Percentiles rank a stretch among this genome's conserved stretches.
Conservation (phyloP, 805 yeast species). For the Yarrowia sp. region DNA sequence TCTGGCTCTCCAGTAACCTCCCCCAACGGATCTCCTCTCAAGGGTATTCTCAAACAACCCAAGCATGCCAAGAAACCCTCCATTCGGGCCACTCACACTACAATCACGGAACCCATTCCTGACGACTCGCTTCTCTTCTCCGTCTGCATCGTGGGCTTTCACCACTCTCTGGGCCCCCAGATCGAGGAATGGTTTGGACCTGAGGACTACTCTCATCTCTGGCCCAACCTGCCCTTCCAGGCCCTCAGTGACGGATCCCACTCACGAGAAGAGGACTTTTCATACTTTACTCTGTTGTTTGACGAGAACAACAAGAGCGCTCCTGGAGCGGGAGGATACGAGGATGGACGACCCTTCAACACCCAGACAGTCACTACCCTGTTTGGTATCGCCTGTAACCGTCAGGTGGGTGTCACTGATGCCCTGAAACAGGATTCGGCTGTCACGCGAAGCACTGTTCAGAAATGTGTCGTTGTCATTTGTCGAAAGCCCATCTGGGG, state of each 20-base stretch:
- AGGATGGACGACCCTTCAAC: constrained; percentile 53
- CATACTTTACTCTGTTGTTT: constrained; percentile 83
- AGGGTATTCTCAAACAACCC: constrained; percentile 13
- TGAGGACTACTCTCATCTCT: constrained; percentile 56
- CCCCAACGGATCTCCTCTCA: constrained; percentile 5
- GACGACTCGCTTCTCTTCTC: constrained; percentile 66
- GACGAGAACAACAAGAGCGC: constrained; percentile 60
- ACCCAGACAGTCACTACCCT: constrained; percentile 65
- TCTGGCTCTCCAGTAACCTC: constrained; percentile 16
- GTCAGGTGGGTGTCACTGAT: constrained; percentile 74
- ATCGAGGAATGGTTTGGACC: constrained; percentile 85
- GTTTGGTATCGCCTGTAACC: constrained; percentile 94
- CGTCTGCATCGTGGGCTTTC: constrained; percentile 88
- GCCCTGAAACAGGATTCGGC: constrained; percentile 64
- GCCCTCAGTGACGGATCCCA: constrained; percentile 97
- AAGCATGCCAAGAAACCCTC: constrained; percentile 16
- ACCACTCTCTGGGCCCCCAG: constrained; percentile 92
- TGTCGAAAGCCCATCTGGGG: constrained; percentile 82
- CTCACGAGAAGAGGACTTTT: constrained; percentile 88
- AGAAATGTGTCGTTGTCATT: constrained; percentile 88
- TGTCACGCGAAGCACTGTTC: constrained; percentile 85
- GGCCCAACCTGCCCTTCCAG: constrained; percentile 92
- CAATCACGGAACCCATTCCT: constrained; percentile 33
- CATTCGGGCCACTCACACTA: constrained; percentile 24
- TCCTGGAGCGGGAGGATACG: constrained; percentile 51